These are phyloP conservation scores for Tetrapyrgos nigripes DNA, from an alignment of 1,284 basidiomycete species.

Conservation along the genomic window DNA sequence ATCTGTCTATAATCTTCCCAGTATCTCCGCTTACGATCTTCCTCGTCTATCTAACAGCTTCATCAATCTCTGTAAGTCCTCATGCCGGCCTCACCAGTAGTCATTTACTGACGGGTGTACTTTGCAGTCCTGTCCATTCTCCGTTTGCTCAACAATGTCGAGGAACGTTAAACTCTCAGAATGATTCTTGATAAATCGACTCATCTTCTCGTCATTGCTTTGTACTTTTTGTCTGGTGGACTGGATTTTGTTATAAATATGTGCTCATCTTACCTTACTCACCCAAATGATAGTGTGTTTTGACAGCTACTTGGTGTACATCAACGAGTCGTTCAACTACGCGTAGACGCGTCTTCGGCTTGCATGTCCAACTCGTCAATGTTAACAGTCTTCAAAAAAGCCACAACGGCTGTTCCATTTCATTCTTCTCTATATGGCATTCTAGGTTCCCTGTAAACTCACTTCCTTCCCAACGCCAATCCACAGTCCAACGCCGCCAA, in stretches of 20 bases:
- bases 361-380: too few relatives aligned
- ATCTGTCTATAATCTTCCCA: slow-evolving; percentile 10
- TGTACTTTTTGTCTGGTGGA: not conserved
- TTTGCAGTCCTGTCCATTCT: slow-evolving; percentile 75
- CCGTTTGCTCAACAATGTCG: slow-evolving; percentile 68
- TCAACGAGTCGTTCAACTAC: too few relatives aligned
- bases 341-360: too few relatives aligned
- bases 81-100: not conserved
- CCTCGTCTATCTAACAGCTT: slow-evolving; percentile 49
- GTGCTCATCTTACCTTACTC: not conserved
- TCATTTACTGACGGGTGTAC: slow-evolving; percentile 16
- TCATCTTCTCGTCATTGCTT: too few relatives aligned
- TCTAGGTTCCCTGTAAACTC: too few relatives aligned
- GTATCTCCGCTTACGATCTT: slow-evolving; percentile 8
- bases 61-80: slow-evolving; percentile 74
- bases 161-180: slow-evolving; percentile 45
- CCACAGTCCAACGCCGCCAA: slow-evolving; percentile 8
- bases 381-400: too few relatives aligned
- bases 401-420: too few relatives aligned
- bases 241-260: not conserved
- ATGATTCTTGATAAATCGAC: not conserved
- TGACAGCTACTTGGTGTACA: too few relatives aligned
- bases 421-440: too few relatives aligned
- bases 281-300: not conserved
- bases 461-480: slow-evolving; percentile 9